Conservation (phyloP, 2,329 filamentous ascomycete species). For the Venturia pyrina region DNA sequence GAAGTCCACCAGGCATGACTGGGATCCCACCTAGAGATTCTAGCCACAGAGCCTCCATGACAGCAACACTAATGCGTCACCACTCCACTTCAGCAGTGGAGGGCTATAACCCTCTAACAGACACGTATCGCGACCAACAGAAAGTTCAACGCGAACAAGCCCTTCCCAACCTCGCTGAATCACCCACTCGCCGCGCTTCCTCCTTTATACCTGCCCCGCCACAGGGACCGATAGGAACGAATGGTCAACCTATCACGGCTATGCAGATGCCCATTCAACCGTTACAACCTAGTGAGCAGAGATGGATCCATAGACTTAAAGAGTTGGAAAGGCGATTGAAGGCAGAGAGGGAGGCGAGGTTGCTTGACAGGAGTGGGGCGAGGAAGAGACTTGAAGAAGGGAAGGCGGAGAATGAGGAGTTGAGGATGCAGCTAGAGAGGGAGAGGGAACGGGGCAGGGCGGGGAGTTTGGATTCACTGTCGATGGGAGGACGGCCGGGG, state of each 20-base stretch:
- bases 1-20: neutral
- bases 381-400: constrained; percentile 68
- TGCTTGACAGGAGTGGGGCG: constrained; percentile 77
- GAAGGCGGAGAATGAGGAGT: constrained; percentile 61
- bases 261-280: constrained; percentile 12
- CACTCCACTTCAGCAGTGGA: constrained; percentile 44
- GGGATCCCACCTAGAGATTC: constrained; percentile 20
- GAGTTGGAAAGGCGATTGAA: constrained; percentile 86
- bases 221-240: neutral
- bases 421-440: constrained; percentile 54
- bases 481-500: neutral
- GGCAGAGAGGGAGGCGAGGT: constrained; percentile 74
- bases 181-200: constrained; percentile 11
- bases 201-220: neutral
- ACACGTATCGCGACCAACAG: neutral
- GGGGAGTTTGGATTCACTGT: constrained; percentile 5
- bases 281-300: constrained; percentile 49
- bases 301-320: constrained; percentile 75
- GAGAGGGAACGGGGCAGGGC: constrained; percentile 35
- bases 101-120: constrained; percentile 14
- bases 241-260: neutral
- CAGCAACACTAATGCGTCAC: constrained; percentile 45
- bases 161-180: constrained; percentile 16
- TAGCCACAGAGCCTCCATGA: constrained; percentile 33
- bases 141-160: constrained; percentile 3